phyloP scores from a whole-genome alignment of 345 rosid species.

The Populus ilicifolia region DNA sequence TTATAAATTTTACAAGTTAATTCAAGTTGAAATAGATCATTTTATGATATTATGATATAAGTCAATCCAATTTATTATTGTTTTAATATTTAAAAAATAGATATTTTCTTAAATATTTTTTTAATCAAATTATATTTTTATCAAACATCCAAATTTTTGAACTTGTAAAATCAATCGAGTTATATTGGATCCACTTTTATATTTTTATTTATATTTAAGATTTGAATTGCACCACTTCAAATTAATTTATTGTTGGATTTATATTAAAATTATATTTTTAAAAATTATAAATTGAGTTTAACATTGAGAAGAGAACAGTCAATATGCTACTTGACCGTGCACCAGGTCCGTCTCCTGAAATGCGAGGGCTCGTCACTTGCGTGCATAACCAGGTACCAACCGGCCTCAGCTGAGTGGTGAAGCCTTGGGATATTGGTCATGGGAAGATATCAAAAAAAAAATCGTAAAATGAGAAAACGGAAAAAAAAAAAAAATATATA shows the following conservation, averaged over 20 bases:
- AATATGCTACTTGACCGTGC: neutral
- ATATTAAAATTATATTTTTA: too few relatives aligned
- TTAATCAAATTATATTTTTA: too few relatives aligned
- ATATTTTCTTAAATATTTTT: too few relatives aligned
- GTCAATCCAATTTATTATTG: accelerated
- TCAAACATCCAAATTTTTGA: accelerated
- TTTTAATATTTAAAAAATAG: too few relatives aligned
- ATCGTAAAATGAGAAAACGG: neutral
- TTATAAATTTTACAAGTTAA: too few relatives aligned
- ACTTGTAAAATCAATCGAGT: accelerated
- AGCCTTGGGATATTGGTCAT: neutral
- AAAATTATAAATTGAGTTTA: neutral
- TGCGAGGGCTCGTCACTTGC: neutral
- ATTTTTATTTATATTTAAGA: too few relatives aligned
- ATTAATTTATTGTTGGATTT: too few relatives aligned
- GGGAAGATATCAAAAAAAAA: neutral
- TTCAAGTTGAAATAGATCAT: accelerated
- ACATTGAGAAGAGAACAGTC: neutral
- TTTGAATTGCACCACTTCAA: too few relatives aligned
- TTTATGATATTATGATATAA: too few relatives aligned
- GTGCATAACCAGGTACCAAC: neutral
- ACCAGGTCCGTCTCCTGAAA: neutral
- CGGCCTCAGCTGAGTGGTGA: neutral
- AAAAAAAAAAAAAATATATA: too few relatives aligned
- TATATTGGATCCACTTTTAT: too few relatives aligned